Evolutionary conservation across 1,284 basidiomycete genomes (phyloP).

Genomic region (Thelephora terrestris): DNA sequence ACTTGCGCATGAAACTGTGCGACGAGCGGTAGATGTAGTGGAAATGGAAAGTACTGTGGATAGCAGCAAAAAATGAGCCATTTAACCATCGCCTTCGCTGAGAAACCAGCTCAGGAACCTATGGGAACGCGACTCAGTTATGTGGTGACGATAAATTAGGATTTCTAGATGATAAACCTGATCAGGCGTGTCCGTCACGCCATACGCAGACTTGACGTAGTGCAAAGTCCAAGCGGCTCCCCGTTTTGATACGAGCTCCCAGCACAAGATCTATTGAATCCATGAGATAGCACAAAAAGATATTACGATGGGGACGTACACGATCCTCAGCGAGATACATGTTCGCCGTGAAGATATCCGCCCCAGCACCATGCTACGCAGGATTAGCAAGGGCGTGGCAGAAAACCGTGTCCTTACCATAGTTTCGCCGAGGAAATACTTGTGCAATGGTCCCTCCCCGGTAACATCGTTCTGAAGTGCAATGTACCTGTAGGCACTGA

Average conservation of each 20-base stretch:
- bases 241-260: constrained; percentile 89
- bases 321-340: constrained; percentile 94
- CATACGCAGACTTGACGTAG: constrained; percentile 90
- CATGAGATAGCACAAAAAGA: not conserved
- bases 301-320: constrained; percentile 28
- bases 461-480: constrained; percentile 79
- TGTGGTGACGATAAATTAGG: not conserved
- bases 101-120: constrained; percentile 84
- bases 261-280: constrained; percentile 66
- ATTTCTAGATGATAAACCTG: constrained; percentile 35
- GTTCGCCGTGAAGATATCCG: constrained; percentile 88
- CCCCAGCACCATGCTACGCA: constrained; percentile 65
- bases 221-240: constrained; percentile 83
- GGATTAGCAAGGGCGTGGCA: not conserved
- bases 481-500: constrained; percentile 87
- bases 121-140: constrained; percentile 1
- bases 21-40: constrained; percentile 87
- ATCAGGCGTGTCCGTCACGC: constrained; percentile 87
- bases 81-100: constrained; percentile 95
- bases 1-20: constrained; percentile 77
- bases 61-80: constrained; percentile 93
- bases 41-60: constrained; percentile 86
- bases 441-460: constrained; percentile 83
- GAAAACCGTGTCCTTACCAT: constrained; percentile 38
- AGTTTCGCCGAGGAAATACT: constrained; percentile 93